Evolutionary conservation across 129 eudicot genomes (phyloP), one percentile per base, ranked within the genome.

Genomic region (Arctium lappa): DNA sequence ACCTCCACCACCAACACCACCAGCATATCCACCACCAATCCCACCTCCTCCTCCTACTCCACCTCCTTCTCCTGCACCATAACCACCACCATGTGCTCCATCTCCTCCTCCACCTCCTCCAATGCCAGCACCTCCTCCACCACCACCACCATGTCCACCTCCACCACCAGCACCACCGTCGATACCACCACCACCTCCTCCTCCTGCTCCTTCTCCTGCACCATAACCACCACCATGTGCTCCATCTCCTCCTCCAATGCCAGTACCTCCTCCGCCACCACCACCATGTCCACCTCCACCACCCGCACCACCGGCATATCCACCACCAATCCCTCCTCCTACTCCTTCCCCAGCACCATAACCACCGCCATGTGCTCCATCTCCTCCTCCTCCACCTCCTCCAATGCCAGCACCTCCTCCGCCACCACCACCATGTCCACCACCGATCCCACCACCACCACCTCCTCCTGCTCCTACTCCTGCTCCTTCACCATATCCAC

Each of bases 21-120:
- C 87, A 48, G 81, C 89, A 30, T 56, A 33, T 1, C 53, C 85
- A 62, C 33, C 86, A 32, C 87, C 86, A 34, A 10, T 39, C 2
- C 88, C 90, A 40, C 81, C 83, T 33, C 88, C 89, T 39, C 80
- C 75, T 27, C 86, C 88, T 42, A 42, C 66, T 29, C 88, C 90
- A 40, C 81, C 83, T 33, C 80, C 83, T 33, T 44, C 83, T 42
- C 87, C 94, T 44, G 77, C 89, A 60, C 84, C 91, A 69, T 37
- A 82, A 65, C 90, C 88, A 5, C 79, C 86, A 31, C 86, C 91
- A 48, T 83, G 78, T 6, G 80, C 86, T 42, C 84, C 88, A 33
- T 68, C 89, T 53, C 83, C 87, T 22, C 86, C 86, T 42, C 84
- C 88, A 33, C 56, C 89, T 53, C 83, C 86, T 2, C 82, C 85